Conservation (phyloP, 495 filamentous ascomycete genomes). For the Lentithecium fluviatile region DNA sequence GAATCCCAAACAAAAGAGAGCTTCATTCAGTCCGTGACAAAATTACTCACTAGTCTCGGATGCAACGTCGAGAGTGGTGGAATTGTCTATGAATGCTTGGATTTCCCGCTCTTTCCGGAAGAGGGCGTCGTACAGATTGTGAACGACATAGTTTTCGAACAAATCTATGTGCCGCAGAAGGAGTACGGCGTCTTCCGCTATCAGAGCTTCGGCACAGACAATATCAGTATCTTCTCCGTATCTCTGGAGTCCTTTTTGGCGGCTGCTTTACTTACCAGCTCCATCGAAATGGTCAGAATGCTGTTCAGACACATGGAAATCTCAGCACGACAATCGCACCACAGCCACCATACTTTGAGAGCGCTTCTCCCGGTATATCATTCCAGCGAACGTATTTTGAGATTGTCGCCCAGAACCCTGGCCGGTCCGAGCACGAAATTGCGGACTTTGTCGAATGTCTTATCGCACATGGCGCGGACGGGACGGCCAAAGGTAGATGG, state of each 20-base stretch:
- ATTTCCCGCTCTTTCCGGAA: neutral
- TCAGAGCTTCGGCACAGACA: neutral
- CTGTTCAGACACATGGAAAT: neutral
- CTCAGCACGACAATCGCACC: neutral
- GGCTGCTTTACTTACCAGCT: neutral
- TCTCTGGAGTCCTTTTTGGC: neutral
- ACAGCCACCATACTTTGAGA: neutral
- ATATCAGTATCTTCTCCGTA: neutral
- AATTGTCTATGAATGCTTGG: neutral
- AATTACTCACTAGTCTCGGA: no score
- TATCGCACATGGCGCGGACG: neutral
- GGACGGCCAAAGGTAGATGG: neutral
- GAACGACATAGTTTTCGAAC: neutral
- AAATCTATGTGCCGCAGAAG: neutral
- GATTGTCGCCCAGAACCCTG: neutral
- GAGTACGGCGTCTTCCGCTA: neutral
- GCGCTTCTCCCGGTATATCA: neutral
- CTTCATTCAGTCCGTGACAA: neutral
- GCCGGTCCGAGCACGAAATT: neutral
- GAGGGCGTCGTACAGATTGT: neutral
- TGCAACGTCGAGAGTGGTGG: neutral
- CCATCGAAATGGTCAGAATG: neutral
- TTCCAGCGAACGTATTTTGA: neutral
- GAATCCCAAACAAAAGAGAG: neutral
- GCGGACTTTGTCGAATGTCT: neutral